phyloP scores from a whole-genome alignment of 1,284 basidiomycete species.

The Sporisorium sorghi region DNA sequence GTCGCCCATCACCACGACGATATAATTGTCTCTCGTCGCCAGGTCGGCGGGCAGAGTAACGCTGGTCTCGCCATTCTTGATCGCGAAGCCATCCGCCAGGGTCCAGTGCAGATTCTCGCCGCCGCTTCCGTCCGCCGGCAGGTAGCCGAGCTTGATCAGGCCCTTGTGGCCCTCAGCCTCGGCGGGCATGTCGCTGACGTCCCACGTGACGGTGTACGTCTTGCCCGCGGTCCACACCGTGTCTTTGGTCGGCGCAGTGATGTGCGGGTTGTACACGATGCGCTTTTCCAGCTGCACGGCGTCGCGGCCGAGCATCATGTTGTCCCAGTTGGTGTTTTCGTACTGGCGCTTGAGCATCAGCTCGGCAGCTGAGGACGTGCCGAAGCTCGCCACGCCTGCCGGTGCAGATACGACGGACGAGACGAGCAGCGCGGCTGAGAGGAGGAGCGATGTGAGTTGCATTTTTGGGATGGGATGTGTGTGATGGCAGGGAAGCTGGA shows the following conservation, averaged over 20 bases:
- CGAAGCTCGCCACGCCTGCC: slow-evolving; percentile 16
- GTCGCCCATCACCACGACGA: slow-evolving; percentile 49
- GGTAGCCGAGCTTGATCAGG: slow-evolving; percentile 45
- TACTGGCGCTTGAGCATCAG: slow-evolving; percentile 45
- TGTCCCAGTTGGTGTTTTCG: slow-evolving; percentile 25
- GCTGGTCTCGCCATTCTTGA: slow-evolving; percentile 18
- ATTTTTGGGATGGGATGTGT: slow-evolving; percentile 11
- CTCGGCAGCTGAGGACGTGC: slow-evolving; percentile 19
- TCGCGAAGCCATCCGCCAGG: slow-evolving; percentile 33
- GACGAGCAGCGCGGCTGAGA: slow-evolving; percentile 29
- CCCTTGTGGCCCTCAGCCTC: slow-evolving; percentile 25
- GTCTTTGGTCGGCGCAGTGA: slow-evolving; percentile 27
- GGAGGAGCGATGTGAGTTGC: slow-evolving; percentile 31
- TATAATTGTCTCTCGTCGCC: slow-evolving; percentile 32
- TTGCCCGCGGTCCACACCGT: slow-evolving; percentile 41
- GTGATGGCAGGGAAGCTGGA: not conserved
- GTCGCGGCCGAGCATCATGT: slow-evolving; percentile 24
- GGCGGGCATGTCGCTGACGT: slow-evolving; percentile 30
- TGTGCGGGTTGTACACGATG: slow-evolving; percentile 51
- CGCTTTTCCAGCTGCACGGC: slow-evolving; percentile 22
- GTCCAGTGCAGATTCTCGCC: slow-evolving; percentile 44
- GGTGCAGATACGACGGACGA: slow-evolving; percentile 26
- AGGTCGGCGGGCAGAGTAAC: slow-evolving; percentile 40
- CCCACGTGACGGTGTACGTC: slow-evolving; percentile 37
- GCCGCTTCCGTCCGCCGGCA: slow-evolving; percentile 38